Base-by-base conservation (phyloP, 768 basidiomycete species). In the Collybia sp. region DNA sequence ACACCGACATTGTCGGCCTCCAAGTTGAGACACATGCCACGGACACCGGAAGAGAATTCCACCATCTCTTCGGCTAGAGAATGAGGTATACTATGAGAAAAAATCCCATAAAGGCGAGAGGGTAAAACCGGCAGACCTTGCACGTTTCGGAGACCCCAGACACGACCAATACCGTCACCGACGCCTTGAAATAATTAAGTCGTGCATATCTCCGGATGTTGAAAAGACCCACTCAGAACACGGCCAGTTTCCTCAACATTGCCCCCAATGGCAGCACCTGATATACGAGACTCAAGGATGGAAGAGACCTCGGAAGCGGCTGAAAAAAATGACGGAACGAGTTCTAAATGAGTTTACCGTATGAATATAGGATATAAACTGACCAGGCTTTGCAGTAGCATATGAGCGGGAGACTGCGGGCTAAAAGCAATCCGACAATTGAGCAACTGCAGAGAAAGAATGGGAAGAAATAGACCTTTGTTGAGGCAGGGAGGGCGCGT, bases 1-100 rank as follows among this genome's bases (percentile, higher is more conserved):
- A 99, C 93, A 92, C 96, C 96, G 79, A 98, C 95, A 62, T 97
- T 97, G 85, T 98, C 96, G 73, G 95, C 93, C 76, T 99, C 96
- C 84, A 99, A 88, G 88, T 99, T 99, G 72, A 99, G 73, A 72
- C 94, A 97, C 96, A 99, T 99, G 80, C 96, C 96, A 68, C 96
- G 94, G 61, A 99, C 85, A 72, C 96, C 96, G 43, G 96, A 98
- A 42, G 95, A 92, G 82, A 99, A 99, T 82, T 99, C 96, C 82
- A 99, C 96, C 96, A 99, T 99, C 84, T 99, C 96, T 76, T 99
- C 96, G 73, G 87, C 87, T 93, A 70, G 41, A 58, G 45, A 54
- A 40, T 52, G 48, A 54, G 50, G 42, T 45, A 45, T 25, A 40
- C 36, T n/a, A 42, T 35, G 43, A 20, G 51, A 57, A 44, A 43